phyloP scores from a whole-genome alignment of 345 rosid species.

The Lagerstroemia speciosa region DNA sequence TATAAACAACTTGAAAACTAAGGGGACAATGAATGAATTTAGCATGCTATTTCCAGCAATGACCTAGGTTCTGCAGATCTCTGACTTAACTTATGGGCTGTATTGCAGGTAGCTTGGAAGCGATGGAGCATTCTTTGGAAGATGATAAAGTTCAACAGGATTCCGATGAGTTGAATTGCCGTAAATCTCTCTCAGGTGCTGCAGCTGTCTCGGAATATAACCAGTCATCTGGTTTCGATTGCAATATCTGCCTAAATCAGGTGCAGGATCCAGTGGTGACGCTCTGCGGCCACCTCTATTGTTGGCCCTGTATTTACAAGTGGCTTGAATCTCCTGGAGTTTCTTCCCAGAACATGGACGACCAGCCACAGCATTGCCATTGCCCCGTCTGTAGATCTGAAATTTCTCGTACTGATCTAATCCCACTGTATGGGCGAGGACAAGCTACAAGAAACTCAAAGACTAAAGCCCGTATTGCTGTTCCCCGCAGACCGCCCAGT shows the following conservation, averaged over 20 bases:
- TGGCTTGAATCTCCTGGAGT: conserved; percentile 57
- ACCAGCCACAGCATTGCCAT: conserved; percentile 53
- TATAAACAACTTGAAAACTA: neutral
- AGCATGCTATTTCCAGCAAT: neutral
- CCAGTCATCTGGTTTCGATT: conserved; percentile 40
- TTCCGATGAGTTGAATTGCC: neutral
- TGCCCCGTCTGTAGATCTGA: conserved; percentile 93
- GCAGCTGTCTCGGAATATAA: neutral
- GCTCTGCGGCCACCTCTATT: conserved; percentile 84
- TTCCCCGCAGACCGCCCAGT: conserved; percentile 45
- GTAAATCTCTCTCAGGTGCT: neutral
- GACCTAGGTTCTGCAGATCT: neutral
- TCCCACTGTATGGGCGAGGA: conserved; percentile 83
- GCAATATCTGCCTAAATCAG: conserved; percentile 73
- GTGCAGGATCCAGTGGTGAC: conserved; percentile 89
- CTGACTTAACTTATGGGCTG: neutral
- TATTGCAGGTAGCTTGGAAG: neutral
- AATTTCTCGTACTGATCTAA: conserved; percentile 49
- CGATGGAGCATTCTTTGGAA: neutral
- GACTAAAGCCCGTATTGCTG: conserved; percentile 20
- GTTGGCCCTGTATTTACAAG: conserved; percentile 93
- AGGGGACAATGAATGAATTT: neutral
- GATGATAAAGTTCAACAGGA: neutral
- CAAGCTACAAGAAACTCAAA: conserved; percentile 23
- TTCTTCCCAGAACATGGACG: conserved; percentile 23